Base-by-base conservation (phyloP, 768 basidiomycete species). In the Rubroboletus pulcherrimus region DNA sequence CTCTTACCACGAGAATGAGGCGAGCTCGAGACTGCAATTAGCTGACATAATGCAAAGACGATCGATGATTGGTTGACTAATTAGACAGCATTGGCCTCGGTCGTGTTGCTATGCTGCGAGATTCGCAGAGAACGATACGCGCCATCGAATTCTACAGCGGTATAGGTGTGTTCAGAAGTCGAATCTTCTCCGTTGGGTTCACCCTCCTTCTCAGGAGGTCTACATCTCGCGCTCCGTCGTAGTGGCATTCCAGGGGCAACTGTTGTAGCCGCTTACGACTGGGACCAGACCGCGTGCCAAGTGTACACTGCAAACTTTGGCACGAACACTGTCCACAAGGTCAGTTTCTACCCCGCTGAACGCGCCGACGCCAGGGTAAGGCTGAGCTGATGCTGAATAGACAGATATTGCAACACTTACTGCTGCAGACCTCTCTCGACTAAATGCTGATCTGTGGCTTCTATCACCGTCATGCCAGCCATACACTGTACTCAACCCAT, bases 401-500 rank as follows among this genome's bases (percentile, higher is more conserved):
- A 76, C 75, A 51, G 87, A 91, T 65, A 89, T 92, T 41, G 76
- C 77, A 14, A 76, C 74, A 0, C 74, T 93, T 24, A 75, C 77
- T 6, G 78, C 84, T 1, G 44, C 70, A 3, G 69, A 74, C 15
- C 70, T 92, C 7, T 73, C 77, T 12, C 53, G 61, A 19, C 71
- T 80, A 26, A 56, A 79, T 50, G 85, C 87, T 17, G 70, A 84
- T 57, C 66, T 90, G 5, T 92, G 91, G 90, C 78, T 92, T 17
- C 69, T 91, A 43, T 91, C 90, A 0, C 91, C 90, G 6, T 83
- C 89, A 7, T 93, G 90, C 67, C 90, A 92, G 64, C 91, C 91
- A 0, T 92, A 91, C 63, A 91, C 91, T 0, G 81, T 89, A 3
- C 73, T 93, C 49, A 91, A 89, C 63, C 84, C 87, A 4, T 74